These are phyloP conservation scores for Chloris gayana DNA, from an alignment of 176 grass and related monocot genomes.

Conservation along the genomic window DNA sequence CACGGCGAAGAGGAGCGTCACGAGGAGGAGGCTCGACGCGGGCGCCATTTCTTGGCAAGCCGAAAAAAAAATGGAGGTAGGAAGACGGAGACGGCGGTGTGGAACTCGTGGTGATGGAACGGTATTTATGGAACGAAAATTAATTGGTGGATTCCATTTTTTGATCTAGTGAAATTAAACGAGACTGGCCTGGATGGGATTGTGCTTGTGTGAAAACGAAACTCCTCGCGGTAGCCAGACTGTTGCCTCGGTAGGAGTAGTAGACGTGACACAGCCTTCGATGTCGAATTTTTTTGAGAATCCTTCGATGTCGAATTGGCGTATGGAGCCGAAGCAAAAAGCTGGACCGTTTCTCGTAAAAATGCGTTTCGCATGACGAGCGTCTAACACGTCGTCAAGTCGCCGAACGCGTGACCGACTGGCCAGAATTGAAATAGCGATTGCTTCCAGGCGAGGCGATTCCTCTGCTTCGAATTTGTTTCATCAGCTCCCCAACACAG, in stretches of 20 bases:
- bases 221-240: not conserved
- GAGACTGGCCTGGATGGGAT: not conserved
- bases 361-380: not conserved
- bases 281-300: not conserved
- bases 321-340: not conserved
- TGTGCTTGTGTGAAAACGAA: not conserved
- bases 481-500: not conserved
- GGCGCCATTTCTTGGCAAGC: constrained; percentile 16
- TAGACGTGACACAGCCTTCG: not conserved
- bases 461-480: not conserved
- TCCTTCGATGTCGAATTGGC: not conserved
- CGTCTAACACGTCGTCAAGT: not conserved
- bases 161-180: no score
- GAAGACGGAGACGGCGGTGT: not conserved
- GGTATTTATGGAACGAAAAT: constrained; percentile 29
- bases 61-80: not conserved
- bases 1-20: not conserved
- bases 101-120: constrained; percentile 19
- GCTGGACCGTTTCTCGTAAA: not conserved
- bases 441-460: not conserved
- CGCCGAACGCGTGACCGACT: not conserved
- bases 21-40: not conserved
- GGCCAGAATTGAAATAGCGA: not conserved
- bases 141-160: not conserved
- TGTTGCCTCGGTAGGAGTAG: not conserved